A percentile compares a stretch with the other conserved stretches of the same genome.
phyloP scores from a whole-genome alignment of 2,329 filamentous ascomycete species.

The Botrytis squamosa region DNA sequence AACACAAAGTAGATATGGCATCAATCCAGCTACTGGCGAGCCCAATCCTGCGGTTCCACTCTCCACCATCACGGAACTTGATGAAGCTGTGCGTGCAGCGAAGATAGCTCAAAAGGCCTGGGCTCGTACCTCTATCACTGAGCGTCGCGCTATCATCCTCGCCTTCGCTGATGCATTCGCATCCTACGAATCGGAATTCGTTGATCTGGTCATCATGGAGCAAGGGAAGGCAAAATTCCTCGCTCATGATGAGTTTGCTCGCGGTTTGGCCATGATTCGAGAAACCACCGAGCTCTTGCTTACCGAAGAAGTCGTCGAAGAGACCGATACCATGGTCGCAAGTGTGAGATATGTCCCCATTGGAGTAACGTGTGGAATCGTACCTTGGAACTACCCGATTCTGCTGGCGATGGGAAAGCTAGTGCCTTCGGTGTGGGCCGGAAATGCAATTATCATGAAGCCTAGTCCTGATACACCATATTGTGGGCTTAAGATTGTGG shows the following conservation, averaged over 20 bases:
- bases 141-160: slow-evolving; percentile 42
- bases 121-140: slow-evolving; percentile 44
- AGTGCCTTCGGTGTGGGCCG: slow-evolving; percentile 48
- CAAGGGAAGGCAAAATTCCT: slow-evolving; percentile 49
- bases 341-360: slow-evolving; percentile 47
- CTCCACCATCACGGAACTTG: slow-evolving; percentile 44
- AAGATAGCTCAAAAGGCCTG: slow-evolving; percentile 48
- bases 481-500: slow-evolving; percentile 50
- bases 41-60: slow-evolving; percentile 40
- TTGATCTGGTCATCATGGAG: slow-evolving; percentile 45
- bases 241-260: slow-evolving; percentile 25
- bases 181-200: slow-evolving; percentile 26
- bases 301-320: slow-evolving; percentile 18
- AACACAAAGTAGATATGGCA: slow-evolving; percentile 15
- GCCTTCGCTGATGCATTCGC: slow-evolving; percentile 44
- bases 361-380: slow-evolving; percentile 53
- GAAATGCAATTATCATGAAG: slow-evolving; percentile 55
- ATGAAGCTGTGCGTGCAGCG: slow-evolving; percentile 48
- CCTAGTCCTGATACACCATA: slow-evolving; percentile 57
- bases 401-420: slow-evolving; percentile 51
- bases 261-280: slow-evolving; percentile 19
- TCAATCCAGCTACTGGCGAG: slow-evolving; percentile 25
- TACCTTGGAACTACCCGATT: slow-evolving; percentile 59
- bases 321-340: slow-evolving; percentile 37
- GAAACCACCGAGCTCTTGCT: slow-evolving; percentile 14